Conservation (phyloP, 2,329 filamentous ascomycete species). For the Penicillium palitans region DNA sequence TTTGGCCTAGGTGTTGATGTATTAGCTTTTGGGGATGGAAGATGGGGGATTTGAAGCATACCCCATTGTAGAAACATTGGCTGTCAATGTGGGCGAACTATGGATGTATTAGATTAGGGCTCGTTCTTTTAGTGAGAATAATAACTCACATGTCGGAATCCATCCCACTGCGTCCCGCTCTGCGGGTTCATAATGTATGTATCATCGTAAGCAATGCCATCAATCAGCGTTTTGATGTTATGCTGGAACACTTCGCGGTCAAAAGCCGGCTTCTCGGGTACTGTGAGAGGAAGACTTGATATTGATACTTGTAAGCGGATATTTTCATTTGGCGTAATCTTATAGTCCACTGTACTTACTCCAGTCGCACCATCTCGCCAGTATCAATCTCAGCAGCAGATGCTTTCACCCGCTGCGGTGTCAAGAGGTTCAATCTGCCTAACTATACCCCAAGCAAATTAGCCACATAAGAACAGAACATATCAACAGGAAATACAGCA, state of each 20-base stretch:
- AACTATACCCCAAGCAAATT: constrained; percentile 17
- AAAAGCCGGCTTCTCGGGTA: constrained; percentile 56
- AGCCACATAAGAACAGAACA: neutral
- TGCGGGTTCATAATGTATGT: constrained; percentile 51
- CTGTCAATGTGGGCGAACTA: constrained; percentile 43
- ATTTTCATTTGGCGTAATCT: neutral
- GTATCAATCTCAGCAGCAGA: constrained; percentile 56
- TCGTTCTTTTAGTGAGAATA: neutral
- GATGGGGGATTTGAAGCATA: constrained; percentile 15
- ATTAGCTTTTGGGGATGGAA: neutral
- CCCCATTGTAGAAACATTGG: constrained; percentile 45
- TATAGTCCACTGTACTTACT: constrained; percentile 40
- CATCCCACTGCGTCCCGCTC: constrained; percentile 53
- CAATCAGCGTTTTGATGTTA: constrained; percentile 50
- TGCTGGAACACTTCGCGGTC: constrained; percentile 55
- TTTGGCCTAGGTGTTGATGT: constrained; percentile 31
- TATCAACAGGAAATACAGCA: neutral
- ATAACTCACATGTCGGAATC: constrained; percentile 47
- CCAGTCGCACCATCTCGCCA: constrained; percentile 57
- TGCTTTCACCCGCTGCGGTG: constrained; percentile 54
- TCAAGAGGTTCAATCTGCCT: constrained; percentile 57
- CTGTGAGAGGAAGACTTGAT: constrained; percentile 53
- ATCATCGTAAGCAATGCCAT: constrained; percentile 47
- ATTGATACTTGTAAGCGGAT: neutral
- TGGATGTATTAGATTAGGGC: neutral